Percentiles rank a stretch among this genome's conserved stretches.
Conservation (phyloP, 2,329 filamentous ascomycete species). For the Neofusicoccum kwambonambiense region DNA sequence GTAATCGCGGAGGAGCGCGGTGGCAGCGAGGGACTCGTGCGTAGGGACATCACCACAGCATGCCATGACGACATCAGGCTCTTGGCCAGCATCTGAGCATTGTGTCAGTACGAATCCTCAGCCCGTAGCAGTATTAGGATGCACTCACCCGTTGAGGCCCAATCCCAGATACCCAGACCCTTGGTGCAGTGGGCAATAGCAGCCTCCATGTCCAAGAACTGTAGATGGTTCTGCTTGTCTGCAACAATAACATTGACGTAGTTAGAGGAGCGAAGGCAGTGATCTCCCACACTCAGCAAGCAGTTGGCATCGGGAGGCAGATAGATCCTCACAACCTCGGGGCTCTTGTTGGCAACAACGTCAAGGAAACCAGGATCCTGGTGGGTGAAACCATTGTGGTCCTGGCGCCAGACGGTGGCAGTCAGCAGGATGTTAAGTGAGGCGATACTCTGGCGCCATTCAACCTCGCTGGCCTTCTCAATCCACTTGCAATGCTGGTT, state of each 20-base stretch:
- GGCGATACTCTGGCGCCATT: slow-evolving; percentile 71
- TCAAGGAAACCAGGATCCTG: slow-evolving; percentile 80
- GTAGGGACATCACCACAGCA: slow-evolving; percentile 74
- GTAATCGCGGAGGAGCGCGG: slow-evolving; percentile 68
- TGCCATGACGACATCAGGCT: slow-evolving; percentile 75
- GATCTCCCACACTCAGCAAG: slow-evolving; percentile 71
- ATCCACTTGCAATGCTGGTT: slow-evolving; percentile 86
- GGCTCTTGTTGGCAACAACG: slow-evolving; percentile 75
- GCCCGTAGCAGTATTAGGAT: too few species aligned
- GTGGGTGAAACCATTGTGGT: slow-evolving; percentile 82
- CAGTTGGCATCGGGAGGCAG: slow-evolving; percentile 78
- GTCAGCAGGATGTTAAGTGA: slow-evolving; percentile 80
- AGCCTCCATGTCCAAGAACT: slow-evolving; percentile 71
- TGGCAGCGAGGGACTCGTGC: slow-evolving; percentile 71
- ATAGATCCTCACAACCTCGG: slow-evolving; percentile 77
- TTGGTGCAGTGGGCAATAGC: slow-evolving; percentile 76
- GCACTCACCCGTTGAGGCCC: slow-evolving; percentile 56
- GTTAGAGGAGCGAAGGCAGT: slow-evolving; percentile 70
- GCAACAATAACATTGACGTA: slow-evolving; percentile 81
- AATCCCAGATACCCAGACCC: slow-evolving; percentile 75
- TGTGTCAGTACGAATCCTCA: slow-evolving; percentile 29
- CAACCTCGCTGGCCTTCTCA: slow-evolving; percentile 76
- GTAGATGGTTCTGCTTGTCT: slow-evolving; percentile 76
- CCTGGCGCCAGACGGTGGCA: slow-evolving; percentile 76
- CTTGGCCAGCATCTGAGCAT: slow-evolving; percentile 55